Base-by-base conservation (phyloP, 331 rosid genomes). In the Pyracantha coccinea region DNA sequence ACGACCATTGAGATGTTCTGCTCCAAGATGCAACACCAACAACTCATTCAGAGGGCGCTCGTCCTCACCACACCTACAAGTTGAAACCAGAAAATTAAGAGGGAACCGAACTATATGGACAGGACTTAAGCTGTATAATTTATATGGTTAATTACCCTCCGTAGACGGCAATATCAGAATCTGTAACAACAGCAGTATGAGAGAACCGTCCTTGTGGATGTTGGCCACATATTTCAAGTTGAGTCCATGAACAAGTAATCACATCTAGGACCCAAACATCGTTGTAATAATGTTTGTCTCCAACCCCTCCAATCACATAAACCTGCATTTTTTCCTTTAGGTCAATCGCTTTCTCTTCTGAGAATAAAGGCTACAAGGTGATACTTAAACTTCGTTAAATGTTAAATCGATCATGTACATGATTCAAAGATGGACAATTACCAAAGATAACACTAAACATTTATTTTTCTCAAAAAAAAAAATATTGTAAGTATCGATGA, bases 161-260 rank as follows among this genome's bases (percentile, higher is more conserved):
- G 69, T 90, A 94, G 66, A 94, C 81, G 47, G 73, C 96, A 60
- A 94, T 86, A 79, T 85, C 92, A 9, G 61, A 80, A 82, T 88
- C 92, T 21, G 88, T 82, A 55, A 90, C 87, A 78, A 92, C 85
- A 11, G 99, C 99, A 0, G 97, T 88, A 59, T 94, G 99, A 81
- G 99, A 94, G 86, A 94, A 94, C 14, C 97, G 82, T 54, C 99
- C 99, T 54, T 86, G 99, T 16, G 99, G 97, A 25, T 54, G 88
- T 28, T 88, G 96, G 78, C 99, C 96, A 1, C 89, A 67, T 68
- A 85, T 66, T 57, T 87, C 89, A 66, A 94, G 90, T 61, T 83
- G 93, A 45, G 85, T 82, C 99, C 99, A 94, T 2, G 87, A 90
- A 81, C 91, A 88, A 62, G 87, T 84, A 80, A 79, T 75, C 75